Percentiles rank a stretch among this genome's conserved stretches.
These are phyloP conservation scores for Neoboletus magnificus DNA, from an alignment of 768 basidiomycete species.

Conservation along the genomic window DNA sequence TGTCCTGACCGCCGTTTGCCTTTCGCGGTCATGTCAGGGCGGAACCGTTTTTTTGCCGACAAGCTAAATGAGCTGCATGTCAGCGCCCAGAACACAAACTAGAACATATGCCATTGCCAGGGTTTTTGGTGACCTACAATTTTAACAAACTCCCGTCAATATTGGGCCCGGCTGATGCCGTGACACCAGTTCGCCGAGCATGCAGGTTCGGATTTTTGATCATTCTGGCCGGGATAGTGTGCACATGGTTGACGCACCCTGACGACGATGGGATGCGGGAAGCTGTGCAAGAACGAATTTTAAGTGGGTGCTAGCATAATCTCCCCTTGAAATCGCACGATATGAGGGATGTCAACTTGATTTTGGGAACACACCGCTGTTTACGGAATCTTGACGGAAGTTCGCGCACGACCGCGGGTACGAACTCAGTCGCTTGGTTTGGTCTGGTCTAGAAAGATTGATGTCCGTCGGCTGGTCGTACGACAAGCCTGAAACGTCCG, in stretches of 20 bases:
- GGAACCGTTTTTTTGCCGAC: neutral
- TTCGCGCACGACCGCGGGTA: constrained; percentile 7
- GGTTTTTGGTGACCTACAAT: neutral
- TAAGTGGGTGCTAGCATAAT: neutral
- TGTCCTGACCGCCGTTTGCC: neutral
- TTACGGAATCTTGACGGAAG: constrained; percentile 16
- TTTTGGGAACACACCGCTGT: neutral
- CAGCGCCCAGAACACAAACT: neutral
- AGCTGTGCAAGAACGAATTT: neutral
- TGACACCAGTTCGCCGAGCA: constrained; percentile 4
- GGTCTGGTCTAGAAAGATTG: constrained; percentile 11
- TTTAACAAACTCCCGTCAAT: neutral
- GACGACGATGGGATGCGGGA: constrained; percentile 7
- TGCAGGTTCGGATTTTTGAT: neutral
- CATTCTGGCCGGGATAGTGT: neutral
- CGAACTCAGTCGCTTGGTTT: constrained; percentile 2
- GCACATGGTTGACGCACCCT: constrained; percentile 1
- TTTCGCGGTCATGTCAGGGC: neutral
- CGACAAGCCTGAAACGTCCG: constrained; percentile 13
- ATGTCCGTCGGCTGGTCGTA: neutral
- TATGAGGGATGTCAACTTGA: neutral
- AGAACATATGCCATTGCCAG: neutral
- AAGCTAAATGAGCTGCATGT: neutral
- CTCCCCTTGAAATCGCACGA: neutral
- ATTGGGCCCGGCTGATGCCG: constrained; percentile 4